Evolutionary conservation across 768 basidiomycete species (phyloP).

Genomic region (Tremella fuciformis): DNA sequence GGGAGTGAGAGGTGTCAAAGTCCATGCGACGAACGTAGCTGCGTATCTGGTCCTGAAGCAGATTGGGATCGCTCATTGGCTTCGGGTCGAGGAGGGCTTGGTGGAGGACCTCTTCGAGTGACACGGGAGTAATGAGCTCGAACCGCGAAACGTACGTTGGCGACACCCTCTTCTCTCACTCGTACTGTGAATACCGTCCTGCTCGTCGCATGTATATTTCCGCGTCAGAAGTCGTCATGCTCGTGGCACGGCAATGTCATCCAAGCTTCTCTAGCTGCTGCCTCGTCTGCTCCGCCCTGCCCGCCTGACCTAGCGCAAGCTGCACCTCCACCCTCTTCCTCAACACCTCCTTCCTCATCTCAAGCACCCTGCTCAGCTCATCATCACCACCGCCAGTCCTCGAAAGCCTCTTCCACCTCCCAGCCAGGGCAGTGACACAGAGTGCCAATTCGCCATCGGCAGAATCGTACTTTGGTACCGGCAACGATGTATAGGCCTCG

Average conservation of each 20-base stretch:
- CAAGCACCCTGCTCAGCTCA: neutral
- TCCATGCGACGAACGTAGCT: neutral
- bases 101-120: neutral
- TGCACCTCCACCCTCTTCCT: neutral
- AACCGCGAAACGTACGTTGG: too few relatives aligned
- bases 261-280: neutral
- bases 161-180: too few relatives aligned
- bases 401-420: conserved; percentile 19
- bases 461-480: conserved; percentile 7
- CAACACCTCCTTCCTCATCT: neutral
- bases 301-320: neutral
- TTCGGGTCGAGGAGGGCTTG: conserved; percentile 2
- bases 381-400: conserved; percentile 17
- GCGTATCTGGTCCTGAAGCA: neutral
- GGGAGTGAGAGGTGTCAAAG: neutral
- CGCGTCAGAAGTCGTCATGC: neutral
- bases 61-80: conserved; percentile 5
- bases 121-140: too few relatives aligned
- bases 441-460: conserved; percentile 1
- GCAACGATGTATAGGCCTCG: conserved; percentile 6
- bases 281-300: neutral
- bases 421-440: too few relatives aligned
- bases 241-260: neutral
- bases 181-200: too few relatives aligned
- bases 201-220: too few relatives aligned